Conservation (phyloP, 768 basidiomycete species). For the Hericium alpestre region DNA sequence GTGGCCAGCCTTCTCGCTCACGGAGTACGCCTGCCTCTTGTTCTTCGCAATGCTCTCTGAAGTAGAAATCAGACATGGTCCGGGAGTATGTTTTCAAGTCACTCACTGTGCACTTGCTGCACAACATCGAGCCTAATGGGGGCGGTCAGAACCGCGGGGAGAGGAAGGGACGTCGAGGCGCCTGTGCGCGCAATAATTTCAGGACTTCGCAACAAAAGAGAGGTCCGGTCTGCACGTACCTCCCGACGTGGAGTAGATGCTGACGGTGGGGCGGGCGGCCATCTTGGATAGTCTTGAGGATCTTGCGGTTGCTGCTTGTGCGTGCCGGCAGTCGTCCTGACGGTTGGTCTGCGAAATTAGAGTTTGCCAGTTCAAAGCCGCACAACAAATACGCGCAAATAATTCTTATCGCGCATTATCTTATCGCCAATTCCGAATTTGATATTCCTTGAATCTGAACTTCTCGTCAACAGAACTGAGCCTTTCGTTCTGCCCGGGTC, state of each 20-base stretch:
- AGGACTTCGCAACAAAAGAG: background rate
- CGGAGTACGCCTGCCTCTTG: conserved; percentile 93
- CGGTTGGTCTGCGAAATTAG: conserved; percentile 3
- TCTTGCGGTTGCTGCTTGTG: background rate
- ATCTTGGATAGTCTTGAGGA: conserved; percentile 29
- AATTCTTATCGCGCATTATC: background rate
- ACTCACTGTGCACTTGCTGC: conserved; percentile 96
- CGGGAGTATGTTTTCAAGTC: background rate
- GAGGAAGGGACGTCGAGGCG: conserved; percentile 79
- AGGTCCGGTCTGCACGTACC: conserved; percentile 30
- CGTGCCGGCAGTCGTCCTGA: background rate
- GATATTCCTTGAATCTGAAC: too few relatives aligned
- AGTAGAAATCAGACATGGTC: conserved; percentile 9
- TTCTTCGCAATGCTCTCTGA: conserved; percentile 97
- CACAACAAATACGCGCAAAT: background rate
- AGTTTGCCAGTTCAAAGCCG: conserved; percentile 15
- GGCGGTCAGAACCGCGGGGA: conserved; percentile 93
- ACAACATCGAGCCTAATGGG: conserved; percentile 99
- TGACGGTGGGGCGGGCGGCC: conserved; percentile 90
- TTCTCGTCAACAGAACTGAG: too few relatives aligned
- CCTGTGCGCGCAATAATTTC: conserved; percentile 31
- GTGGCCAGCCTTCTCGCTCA: conserved; percentile 96
- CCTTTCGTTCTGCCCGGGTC: too few relatives aligned
- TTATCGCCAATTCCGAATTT: too few relatives aligned
- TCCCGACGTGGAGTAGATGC: conserved; percentile 67